These are phyloP conservation scores for Kodamaea suecica DNA, from an alignment of 1,139 yeast species.

Conservation along the genomic window DNA sequence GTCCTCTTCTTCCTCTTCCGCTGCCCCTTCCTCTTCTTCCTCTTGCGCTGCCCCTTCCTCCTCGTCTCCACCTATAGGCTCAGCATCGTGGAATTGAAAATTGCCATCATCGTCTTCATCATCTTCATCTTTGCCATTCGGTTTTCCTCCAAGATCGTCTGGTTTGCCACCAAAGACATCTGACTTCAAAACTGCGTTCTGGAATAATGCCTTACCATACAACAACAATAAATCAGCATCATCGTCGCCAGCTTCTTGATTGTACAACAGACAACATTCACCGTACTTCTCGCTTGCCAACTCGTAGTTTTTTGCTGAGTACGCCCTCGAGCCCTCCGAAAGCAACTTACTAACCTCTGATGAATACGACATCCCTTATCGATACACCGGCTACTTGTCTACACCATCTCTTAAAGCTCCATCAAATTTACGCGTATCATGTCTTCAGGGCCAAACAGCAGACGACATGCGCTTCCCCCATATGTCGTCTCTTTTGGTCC, in stretches of 20 bases:
- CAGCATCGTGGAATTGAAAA: conserved; percentile 56
- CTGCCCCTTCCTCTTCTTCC: conserved; percentile 25
- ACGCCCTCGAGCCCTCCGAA: conserved; percentile 58
- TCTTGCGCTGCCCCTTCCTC: conserved; percentile 25
- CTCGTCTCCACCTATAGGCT: conserved; percentile 16
- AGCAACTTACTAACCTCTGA: conserved; percentile 44
- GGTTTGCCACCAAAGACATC: conserved; percentile 72
- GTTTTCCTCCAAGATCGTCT: conserved; percentile 21
- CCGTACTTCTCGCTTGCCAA: conserved; percentile 70
- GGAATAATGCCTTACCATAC: conserved; percentile 80
- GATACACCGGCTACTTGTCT: too few relatives aligned
- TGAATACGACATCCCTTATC: conserved; percentile 23
- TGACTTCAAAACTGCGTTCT: conserved; percentile 69
- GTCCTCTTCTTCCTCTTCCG: conserved; percentile 24
- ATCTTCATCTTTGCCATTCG: conserved; percentile 20
- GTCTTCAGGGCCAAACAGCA: too few relatives aligned
- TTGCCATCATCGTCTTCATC: conserved; percentile 25
- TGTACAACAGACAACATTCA: conserved; percentile 63
- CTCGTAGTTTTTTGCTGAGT: conserved; percentile 63
- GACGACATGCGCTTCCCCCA: too few relatives aligned
- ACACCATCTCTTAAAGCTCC: too few relatives aligned
- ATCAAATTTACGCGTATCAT: too few relatives aligned
- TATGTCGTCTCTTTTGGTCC: too few relatives aligned
- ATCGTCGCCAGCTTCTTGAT: conserved; percentile 49
- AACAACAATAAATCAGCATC: conserved; percentile 71